Evolutionary conservation across 23 red algal species (phyloP).

Genomic region (Gracilariopsis chorda): DNA sequence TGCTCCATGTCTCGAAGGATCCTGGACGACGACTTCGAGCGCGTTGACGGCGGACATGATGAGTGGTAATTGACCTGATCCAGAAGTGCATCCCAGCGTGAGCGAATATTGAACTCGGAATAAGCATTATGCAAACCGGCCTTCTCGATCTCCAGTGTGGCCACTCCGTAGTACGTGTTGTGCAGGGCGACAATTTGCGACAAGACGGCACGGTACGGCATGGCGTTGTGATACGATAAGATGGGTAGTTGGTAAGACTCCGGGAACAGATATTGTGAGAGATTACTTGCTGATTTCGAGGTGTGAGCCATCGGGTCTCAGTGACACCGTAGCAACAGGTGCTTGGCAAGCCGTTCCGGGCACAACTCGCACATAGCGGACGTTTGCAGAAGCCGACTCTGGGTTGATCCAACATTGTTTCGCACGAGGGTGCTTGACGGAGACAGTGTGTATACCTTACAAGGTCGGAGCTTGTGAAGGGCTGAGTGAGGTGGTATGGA

Average conservation of each 20-base stretch:
- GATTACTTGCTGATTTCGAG: neutral
- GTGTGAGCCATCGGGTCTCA: neutral
- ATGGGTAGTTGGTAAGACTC: neutral
- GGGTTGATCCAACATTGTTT: neutral
- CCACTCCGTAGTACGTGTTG: neutral
- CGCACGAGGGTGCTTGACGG: too few relatives aligned
- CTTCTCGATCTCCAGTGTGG: neutral
- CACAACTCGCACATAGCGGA: neutral
- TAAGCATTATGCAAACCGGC: neutral
- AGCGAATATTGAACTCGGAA: neutral
- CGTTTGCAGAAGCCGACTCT: neutral
- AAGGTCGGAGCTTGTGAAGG: too few relatives aligned
- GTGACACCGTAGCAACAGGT: neutral
- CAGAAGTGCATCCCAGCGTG: neutral
- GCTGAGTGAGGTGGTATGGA: too few relatives aligned
- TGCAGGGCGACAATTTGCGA: neutral
- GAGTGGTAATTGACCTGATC: neutral
- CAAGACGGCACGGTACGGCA: neutral
- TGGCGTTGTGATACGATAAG: neutral
- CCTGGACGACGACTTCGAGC: neutral
- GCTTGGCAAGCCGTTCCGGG: neutral
- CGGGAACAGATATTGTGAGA: neutral
- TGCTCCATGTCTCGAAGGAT: neutral
- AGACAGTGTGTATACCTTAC: too few relatives aligned
- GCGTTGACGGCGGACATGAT: neutral